Conservation (phyloP, 179 eudicot species). For the Heliamphora pulchella region DNA sequence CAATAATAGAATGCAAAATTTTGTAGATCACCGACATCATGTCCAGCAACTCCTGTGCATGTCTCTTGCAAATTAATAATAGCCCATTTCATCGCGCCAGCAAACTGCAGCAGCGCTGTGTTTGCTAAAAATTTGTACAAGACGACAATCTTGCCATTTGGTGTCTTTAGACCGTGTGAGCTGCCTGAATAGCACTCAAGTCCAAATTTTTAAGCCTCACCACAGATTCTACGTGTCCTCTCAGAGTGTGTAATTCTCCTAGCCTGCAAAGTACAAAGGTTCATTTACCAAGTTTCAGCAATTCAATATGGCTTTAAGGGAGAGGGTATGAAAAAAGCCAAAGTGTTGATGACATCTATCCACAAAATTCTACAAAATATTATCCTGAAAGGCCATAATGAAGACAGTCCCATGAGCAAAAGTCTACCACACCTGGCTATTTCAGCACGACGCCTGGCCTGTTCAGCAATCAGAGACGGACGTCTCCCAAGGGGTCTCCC, state of each 20-base stretch:
- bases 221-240: constrained; percentile 57
- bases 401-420: background rate
- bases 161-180: constrained; percentile 49
- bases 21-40: constrained; percentile 6
- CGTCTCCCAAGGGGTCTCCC: constrained; percentile 13
- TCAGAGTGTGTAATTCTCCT: constrained; percentile 43
- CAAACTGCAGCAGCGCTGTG: background rate
- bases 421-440: constrained; percentile 42
- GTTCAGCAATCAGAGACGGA: constrained; percentile 52
- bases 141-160: background rate
- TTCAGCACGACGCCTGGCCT: constrained; percentile 65
- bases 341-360: no score
- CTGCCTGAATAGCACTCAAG: constrained; percentile 26
- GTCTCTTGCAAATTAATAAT: constrained; percentile 4
- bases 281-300: background rate
- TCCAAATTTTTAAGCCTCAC: constrained; percentile 54
- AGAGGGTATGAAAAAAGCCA: background rate
- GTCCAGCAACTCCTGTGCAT: background rate
- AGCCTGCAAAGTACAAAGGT: constrained; percentile 34
- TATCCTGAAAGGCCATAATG: background rate
- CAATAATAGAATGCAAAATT: background rate
- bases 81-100: background rate
- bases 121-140: constrained; percentile 4
- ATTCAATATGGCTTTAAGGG: background rate
- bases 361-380: no score